Percentiles rank a stretch among this genome's conserved stretches.
Evolutionary conservation across 257 asterid species (phyloP).

Genomic region (Ligustrum vulgare): DNA sequence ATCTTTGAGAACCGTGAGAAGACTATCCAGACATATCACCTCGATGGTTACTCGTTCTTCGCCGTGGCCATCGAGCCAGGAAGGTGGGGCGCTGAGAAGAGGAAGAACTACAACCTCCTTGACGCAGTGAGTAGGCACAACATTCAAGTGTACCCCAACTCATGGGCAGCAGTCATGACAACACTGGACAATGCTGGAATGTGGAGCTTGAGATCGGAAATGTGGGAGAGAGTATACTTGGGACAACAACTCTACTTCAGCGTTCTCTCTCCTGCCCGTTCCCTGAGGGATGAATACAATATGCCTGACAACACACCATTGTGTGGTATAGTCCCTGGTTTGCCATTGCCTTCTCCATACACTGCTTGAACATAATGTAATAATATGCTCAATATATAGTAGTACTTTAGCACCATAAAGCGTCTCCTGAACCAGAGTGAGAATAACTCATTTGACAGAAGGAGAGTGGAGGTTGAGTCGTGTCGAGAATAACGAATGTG

Average conservation of each 20-base stretch:
- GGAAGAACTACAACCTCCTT: slow-evolving; percentile 19
- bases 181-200: slow-evolving; percentile 4
- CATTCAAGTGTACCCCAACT: not conserved
- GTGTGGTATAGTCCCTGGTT: not conserved
- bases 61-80: slow-evolving; percentile 22
- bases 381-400: not conserved
- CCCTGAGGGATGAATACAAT: not conserved
- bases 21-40: slow-evolving; percentile 18
- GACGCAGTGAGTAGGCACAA: slow-evolving; percentile 24
- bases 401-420: not conserved
- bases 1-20: slow-evolving; percentile 21
- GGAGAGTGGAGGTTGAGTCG: not conserved
- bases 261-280: not conserved
- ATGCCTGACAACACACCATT: not conserved
- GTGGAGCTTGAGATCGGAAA: not conserved
- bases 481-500: not conserved
- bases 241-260: slow-evolving; percentile 1
- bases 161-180: slow-evolving; percentile 5
- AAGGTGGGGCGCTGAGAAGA: slow-evolving; percentile 20
- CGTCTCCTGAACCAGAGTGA: slow-evolving; percentile 2
- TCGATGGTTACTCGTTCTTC: slow-evolving; percentile 23
- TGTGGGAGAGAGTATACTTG: slow-evolving; percentile 3
- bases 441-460: not conserved
- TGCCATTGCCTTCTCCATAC: not conserved
- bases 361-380: not conserved